Evolutionary conservation across 768 basidiomycete genomes (phyloP), one percentile per base, ranked within the genome.

Genomic region (Amanita subjunquillea): DNA sequence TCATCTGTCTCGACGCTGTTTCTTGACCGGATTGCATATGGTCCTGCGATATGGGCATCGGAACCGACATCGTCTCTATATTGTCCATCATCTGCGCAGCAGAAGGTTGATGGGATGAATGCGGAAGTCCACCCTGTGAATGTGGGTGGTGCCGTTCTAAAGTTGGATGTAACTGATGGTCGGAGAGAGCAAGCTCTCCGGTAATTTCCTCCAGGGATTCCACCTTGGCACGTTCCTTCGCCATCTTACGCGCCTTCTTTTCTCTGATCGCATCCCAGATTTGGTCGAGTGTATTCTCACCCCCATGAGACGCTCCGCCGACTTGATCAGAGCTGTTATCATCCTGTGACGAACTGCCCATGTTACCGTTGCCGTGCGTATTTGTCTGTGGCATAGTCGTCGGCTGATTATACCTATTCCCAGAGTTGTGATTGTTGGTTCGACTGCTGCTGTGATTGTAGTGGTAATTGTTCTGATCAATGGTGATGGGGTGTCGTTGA

Each of bases 261-360:
- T 77, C 74, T 42, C 83, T 76, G 49, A 87, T 74, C 51, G 76
- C 72, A 53, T 69, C 75, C 85, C 85, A 87, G n/a, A 87, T 65
- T 20, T 77, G 68, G 59, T 84, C 76, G 56, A 87, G 67, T 12
- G 72, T 68, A 27, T 67, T 60, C 47, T 74, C 72, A 13, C 44
- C 51, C 15, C 10, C 51, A n/a, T 32, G 30, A 12, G 51, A n/a
- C 25, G 12, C 36, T 15, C 51, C 51, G 17, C 43, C 51, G 25
- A 65, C 63, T 15, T 71, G 70, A 20, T 71, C 72, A 49, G 70
- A 70, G 25, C 58, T 60, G 34, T 65, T 67, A 50, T 73, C 72
- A 55, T 75, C 72, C 57, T 76, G 66, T 41, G 70, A 65, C 17
- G 71, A 72, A 23, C 68, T 72, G 29, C 68, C 68, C 56, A 70